Percentiles rank a stretch among this genome's conserved stretches.
Evolutionary conservation across 2,329 filamentous ascomycete species (phyloP).

Genomic region (Ophiocordyceps unilateralis): DNA sequence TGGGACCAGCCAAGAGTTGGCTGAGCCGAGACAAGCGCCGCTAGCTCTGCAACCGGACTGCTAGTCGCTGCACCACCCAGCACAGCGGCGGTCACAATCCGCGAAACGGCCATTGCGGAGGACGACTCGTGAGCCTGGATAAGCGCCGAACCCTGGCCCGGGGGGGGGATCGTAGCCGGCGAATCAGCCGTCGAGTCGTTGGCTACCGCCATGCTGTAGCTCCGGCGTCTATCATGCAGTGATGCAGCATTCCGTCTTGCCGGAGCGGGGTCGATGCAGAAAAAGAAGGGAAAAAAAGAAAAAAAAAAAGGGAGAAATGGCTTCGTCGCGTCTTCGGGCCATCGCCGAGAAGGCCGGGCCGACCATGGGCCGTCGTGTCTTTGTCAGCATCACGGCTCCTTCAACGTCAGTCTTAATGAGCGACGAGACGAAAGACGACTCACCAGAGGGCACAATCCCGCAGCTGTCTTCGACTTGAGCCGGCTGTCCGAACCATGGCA

Average conservation of each 20-base stretch:
- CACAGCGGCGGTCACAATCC: no score
- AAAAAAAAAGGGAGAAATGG: no score
- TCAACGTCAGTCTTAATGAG: background rate
- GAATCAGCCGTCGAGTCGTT: no score
- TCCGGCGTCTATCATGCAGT: conserved; percentile 13
- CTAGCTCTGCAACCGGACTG: background rate
- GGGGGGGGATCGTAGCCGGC: background rate
- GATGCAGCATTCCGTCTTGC: background rate
- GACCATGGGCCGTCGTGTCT: background rate
- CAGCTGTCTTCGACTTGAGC: background rate
- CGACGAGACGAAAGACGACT: background rate
- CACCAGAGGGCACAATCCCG: background rate
- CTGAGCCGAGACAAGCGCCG: conserved; percentile 1
- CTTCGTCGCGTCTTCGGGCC: background rate
- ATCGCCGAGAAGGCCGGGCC: background rate
- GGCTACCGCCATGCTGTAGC: background rate
- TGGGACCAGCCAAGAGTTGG: background rate
- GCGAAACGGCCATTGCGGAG: no score
- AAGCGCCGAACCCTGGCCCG: conserved; percentile 11
- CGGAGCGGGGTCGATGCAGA: background rate
- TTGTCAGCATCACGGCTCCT: background rate
- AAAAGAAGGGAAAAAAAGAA: no score
- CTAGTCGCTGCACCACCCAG: background rate
- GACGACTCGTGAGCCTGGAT: background rate
- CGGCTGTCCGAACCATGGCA: background rate